Conservation (phyloP, 2,329 filamentous ascomycete genomes). For the Cordyceps javanica region DNA sequence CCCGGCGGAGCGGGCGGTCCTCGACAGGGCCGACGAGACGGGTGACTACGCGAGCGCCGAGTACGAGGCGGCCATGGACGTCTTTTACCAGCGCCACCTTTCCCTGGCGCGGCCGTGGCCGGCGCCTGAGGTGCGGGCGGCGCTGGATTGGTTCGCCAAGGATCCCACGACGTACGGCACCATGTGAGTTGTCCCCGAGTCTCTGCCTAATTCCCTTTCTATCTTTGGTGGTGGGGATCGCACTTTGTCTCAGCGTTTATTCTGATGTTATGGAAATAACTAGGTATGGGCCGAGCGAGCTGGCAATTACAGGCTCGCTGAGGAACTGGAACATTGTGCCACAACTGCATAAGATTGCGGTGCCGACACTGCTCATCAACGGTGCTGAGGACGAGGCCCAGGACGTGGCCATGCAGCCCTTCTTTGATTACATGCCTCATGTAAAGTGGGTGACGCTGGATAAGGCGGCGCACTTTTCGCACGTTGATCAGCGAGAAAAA, state of each 20-base stretch:
- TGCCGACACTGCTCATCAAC: constrained; percentile 27
- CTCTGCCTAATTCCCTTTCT: too few species aligned
- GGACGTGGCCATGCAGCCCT: constrained; percentile 28
- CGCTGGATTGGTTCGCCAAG: constrained; percentile 24
- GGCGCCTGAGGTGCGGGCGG: constrained; percentile 25
- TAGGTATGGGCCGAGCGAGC: constrained; percentile 25
- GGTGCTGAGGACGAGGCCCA: constrained; percentile 29
- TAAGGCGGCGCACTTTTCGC: constrained; percentile 27
- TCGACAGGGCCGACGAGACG: constrained; percentile 21
- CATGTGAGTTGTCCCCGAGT: constrained; percentile 18
- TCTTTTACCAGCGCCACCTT: constrained; percentile 26
- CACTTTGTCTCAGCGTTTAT: too few species aligned
- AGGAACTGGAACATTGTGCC: constrained; percentile 23
- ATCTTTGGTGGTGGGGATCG: too few species aligned
- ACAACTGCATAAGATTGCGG: constrained; percentile 23
- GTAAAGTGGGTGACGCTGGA: constrained; percentile 31
- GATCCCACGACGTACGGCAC: constrained; percentile 22
- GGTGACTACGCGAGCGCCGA: constrained; percentile 23
- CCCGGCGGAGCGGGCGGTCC: neutral
- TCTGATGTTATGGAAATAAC: too few species aligned
- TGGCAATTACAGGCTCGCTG: constrained; percentile 20
- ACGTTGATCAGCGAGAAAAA: constrained; percentile 25
- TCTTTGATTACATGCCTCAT: constrained; percentile 29
- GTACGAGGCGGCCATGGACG: constrained; percentile 25
- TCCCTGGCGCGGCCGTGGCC: constrained; percentile 24